Percentiles rank a stretch among this genome's conserved stretches.
Evolutionary conservation across 768 basidiomycete genomes (phyloP).

Genomic region (Mycena haematopus): DNA sequence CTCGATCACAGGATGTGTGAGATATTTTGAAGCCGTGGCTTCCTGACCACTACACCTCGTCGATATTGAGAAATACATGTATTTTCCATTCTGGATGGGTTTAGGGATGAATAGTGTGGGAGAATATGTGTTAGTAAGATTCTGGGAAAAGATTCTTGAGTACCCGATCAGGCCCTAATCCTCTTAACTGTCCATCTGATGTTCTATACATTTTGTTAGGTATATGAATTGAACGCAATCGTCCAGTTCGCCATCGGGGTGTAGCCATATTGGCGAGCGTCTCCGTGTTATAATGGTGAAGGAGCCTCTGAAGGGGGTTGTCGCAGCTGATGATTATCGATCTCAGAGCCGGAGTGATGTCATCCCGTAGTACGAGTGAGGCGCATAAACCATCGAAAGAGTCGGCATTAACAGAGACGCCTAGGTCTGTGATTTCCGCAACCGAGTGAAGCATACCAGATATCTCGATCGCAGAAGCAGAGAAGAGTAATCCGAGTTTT

Average conservation of each 20-base stretch:
- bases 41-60: too few species aligned
- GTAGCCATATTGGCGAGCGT: background rate
- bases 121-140: too few species aligned
- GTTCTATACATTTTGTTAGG: background rate
- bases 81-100: too few species aligned
- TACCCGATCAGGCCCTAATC: too few species aligned
- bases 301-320: too few species aligned
- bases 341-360: background rate
- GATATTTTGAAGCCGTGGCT: too few species aligned
- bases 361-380: background rate
- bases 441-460: background rate
- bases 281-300: background rate
- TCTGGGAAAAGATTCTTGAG: too few species aligned
- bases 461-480: background rate
- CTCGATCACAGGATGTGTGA: too few species aligned
- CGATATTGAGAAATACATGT: too few species aligned
- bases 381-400: background rate
- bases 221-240: background rate
- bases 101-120: too few species aligned
- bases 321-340: background rate
- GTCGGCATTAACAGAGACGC: background rate
- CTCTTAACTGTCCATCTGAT: background rate
- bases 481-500: background rate
- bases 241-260: slow-evolving; percentile 9
- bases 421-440: background rate